Evolutionary conservation across 1,284 basidiomycete genomes (phyloP).

Genomic region (Cutaneotrichosporon sp.): DNA sequence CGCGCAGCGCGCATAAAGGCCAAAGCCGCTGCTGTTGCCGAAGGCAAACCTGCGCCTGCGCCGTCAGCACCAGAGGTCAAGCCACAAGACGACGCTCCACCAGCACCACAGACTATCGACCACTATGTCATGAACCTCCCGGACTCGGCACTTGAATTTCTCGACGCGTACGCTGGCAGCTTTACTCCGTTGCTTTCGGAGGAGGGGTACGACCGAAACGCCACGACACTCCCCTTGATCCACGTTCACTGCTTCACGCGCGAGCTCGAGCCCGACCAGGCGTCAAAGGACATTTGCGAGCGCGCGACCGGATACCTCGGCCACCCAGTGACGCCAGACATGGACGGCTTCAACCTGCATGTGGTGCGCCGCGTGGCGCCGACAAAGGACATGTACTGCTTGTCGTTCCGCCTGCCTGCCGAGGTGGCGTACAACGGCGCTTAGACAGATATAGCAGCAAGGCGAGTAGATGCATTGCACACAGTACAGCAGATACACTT

Average conservation of each 20-base stretch:
- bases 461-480: conserved; percentile 3
- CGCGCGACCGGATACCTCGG: conserved; percentile 68
- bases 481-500: background rate
- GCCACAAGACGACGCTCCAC: background rate
- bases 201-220: conserved; percentile 20
- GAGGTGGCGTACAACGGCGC: conserved; percentile 44
- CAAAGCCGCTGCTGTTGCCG: background rate
- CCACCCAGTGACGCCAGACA: conserved; percentile 54
- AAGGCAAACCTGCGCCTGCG: background rate
- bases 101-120: conserved; percentile 54
- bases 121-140: conserved; percentile 99
- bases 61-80: background rate
- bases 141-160: conserved; percentile 80
- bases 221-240: conserved; percentile 69
- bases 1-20: conserved; percentile 14
- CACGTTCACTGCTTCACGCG: conserved; percentile 97
- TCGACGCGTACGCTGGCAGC: conserved; percentile 79
- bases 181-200: conserved; percentile 40
- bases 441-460: too few species aligned
- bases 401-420: conserved; percentile 77
- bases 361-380: conserved; percentile 90
- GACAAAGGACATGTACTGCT: conserved; percentile 97
- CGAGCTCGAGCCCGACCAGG: conserved; percentile 64
- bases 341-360: conserved; percentile 56
- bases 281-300: conserved; percentile 71